Evolutionary conservation across 306 rosid species (phyloP).

Genomic region (Argentina anserina): DNA sequence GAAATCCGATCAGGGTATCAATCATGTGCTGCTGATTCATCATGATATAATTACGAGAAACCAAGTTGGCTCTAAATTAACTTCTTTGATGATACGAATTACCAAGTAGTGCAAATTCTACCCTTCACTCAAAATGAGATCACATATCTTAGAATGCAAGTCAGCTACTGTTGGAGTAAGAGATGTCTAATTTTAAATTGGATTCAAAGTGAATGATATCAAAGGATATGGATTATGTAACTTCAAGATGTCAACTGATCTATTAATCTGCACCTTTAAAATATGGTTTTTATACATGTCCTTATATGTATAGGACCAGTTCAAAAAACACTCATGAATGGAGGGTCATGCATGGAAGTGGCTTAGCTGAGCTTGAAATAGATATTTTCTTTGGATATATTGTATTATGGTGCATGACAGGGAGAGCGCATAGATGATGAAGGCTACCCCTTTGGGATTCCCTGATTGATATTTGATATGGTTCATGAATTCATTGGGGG

Average conservation of each 20-base stretch:
- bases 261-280: not conserved
- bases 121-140: not conserved
- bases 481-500: not conserved
- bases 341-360: not conserved
- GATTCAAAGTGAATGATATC: not conserved
- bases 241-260: not conserved
- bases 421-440: conserved; percentile 3
- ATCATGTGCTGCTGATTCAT: conserved; percentile 1
- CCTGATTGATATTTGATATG: not conserved
- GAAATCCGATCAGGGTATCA: not conserved
- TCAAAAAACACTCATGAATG: conserved; percentile 3
- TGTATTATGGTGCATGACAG: not conserved
- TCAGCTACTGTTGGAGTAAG: conserved; percentile 9
- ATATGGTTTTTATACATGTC: not conserved
- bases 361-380: not conserved
- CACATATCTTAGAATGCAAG: not conserved
- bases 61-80: conserved; percentile 1
- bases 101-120: not conserved
- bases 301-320: not conserved
- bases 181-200: conserved; percentile 4
- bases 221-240: not conserved
- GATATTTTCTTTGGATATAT: conserved; percentile 1
- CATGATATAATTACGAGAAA: not conserved
- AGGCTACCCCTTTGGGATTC: not conserved
- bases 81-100: not conserved